Conservation (phyloP, 2,329 filamentous ascomycete species). For the Diaporthe sp. region DNA sequence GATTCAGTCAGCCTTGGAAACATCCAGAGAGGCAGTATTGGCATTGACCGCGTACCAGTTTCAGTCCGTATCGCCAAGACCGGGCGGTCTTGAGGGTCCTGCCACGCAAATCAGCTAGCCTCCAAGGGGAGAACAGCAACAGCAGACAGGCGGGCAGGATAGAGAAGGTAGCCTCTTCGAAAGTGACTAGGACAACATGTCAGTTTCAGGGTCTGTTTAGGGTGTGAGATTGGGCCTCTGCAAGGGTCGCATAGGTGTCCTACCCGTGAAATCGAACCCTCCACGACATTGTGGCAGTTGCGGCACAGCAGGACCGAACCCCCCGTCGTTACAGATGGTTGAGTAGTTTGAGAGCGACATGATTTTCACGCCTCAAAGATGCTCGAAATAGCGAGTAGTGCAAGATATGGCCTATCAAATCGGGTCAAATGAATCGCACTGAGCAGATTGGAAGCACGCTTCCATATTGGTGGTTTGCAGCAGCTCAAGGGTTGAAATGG, state of each 20-base stretch:
- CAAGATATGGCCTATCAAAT: too few species aligned
- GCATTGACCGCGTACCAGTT: neutral
- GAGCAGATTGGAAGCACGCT: too few species aligned
- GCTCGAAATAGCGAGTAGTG: too few species aligned
- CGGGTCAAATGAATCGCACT: too few species aligned
- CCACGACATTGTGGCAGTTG: neutral
- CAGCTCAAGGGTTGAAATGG: too few species aligned
- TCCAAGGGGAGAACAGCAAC: neutral
- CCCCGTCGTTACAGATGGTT: neutral
- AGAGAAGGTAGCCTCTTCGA: neutral
- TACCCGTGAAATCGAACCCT: neutral
- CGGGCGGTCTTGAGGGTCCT: neutral
- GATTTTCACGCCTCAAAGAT: neutral
- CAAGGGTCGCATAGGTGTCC: neutral
- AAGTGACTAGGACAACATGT: neutral
- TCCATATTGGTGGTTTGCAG: too few species aligned
- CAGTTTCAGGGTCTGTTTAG: neutral
- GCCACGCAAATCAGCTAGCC: neutral
- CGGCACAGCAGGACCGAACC: neutral
- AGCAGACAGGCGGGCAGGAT: neutral
- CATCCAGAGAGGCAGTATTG: neutral
- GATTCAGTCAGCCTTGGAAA: neutral
- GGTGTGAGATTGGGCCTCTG: neutral
- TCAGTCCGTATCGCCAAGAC: neutral
- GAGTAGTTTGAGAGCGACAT: neutral